Conservation (phyloP, 495 filamentous ascomycete species). For the Stereocaulon alpinum region DNA sequence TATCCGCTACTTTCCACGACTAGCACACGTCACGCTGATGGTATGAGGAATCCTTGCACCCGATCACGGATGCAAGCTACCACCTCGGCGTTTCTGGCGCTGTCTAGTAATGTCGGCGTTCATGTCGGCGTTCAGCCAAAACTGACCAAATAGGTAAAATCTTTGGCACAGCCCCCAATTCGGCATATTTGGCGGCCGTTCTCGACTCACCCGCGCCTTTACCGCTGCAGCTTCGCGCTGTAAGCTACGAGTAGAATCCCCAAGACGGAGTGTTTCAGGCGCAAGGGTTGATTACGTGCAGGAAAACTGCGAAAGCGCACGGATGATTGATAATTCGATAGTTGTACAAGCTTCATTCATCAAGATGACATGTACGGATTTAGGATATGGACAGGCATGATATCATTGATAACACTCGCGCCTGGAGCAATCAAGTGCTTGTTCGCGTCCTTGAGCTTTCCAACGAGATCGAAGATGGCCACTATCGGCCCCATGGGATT, state of each 20-base stretch:
- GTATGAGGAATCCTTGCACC: background rate
- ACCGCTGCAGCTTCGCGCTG: background rate
- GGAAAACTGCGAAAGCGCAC: background rate
- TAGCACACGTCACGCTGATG: background rate
- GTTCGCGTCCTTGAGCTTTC: background rate
- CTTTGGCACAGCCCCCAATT: too few species aligned
- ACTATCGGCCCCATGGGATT: background rate
- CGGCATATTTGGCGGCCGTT: background rate
- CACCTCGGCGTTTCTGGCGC: background rate
- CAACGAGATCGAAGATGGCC: background rate
- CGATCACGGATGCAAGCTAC: background rate
- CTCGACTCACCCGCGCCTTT: background rate
- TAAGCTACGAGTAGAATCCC: background rate
- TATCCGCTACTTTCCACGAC: background rate
- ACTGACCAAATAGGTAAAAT: background rate
- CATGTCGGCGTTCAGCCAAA: background rate
- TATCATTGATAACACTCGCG: too few species aligned
- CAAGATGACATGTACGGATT: too few species aligned
- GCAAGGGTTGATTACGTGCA: background rate
- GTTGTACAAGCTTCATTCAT: background rate
- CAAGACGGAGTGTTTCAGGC: background rate
- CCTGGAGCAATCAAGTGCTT: too few species aligned
- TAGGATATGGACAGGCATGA: too few species aligned
- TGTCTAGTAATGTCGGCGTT: background rate
- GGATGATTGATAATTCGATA: background rate